Evolutionary conservation across 148 eudicot genomes (phyloP), one percentile per base, ranked within the genome.

Genomic region (Amaranthus cruentus): DNA sequence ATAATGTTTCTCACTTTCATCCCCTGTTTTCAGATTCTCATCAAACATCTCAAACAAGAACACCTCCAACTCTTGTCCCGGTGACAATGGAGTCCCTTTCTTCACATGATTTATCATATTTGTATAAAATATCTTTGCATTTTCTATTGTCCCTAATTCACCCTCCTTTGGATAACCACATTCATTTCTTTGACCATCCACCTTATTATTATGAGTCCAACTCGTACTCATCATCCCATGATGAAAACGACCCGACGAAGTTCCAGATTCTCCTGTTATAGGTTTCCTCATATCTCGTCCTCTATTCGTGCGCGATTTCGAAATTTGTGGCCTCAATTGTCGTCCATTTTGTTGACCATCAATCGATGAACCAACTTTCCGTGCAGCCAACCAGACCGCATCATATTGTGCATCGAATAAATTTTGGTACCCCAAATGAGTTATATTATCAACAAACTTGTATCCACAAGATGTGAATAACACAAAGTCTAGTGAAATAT

Each of bases 31-130:
- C n/a, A 42, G 14, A 69, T 85, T 58, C 71, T 82, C 85, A 68
- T 84, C 85, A 68, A 73, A 84, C 87, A 82, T 75, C 49, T 83
- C 83, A 74, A 81, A 84, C 56, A 85, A 71, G 70, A 80, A 82
- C 2, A 72, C 73, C 51, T 80, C 84, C 3, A 82, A 21, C 2
- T 44, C 47, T 7, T 3, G 21, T 2, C 78, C 80, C 4, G 70
- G 65, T 44, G 63, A 82, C 73, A 18, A 28, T 7, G 88, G 85
- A 12, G 82, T 82, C 47, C 85, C 88, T 1, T 60, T 13, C 50
- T 60, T 68, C 9, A 78, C 88, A 73, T 85, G 88, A 3, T 71
- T 49, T 15, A 80, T 83, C 79, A 83, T 71, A 60, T 77, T 77
- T 21, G 48, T 74, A 10, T 71, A 62, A 54, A 77, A 83, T 44